A percentile compares a stretch with the other conserved stretches of the same genome.
These are phyloP conservation scores for Tolypocladium tundrense DNA, from an alignment of 2,329 filamentous ascomycete species.

Conservation along the genomic window DNA sequence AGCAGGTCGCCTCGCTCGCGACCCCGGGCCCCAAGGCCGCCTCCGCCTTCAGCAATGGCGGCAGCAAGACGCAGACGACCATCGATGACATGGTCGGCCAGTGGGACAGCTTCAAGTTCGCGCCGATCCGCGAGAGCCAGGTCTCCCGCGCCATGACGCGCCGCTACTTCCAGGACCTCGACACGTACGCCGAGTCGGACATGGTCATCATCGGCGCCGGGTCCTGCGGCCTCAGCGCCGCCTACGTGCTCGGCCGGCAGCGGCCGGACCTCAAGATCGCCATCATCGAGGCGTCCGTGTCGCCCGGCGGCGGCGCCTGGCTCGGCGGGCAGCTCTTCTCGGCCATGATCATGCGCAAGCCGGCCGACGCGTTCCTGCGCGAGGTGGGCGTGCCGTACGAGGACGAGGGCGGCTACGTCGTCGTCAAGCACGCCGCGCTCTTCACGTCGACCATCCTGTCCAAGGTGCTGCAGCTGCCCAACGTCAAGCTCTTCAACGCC, in stretches of 20 bases:
- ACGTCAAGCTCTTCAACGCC: slow-evolving; percentile 94
- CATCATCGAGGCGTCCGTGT: slow-evolving; percentile 79
- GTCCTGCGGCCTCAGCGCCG: slow-evolving; percentile 75
- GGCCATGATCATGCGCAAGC: slow-evolving; percentile 92
- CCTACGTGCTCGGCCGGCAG: slow-evolving; percentile 73
- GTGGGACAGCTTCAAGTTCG: slow-evolving; percentile 76
- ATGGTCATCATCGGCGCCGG: slow-evolving; percentile 89
- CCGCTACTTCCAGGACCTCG: slow-evolving; percentile 84
- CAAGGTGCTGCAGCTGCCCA: slow-evolving; percentile 74
- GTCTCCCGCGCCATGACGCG: slow-evolving; percentile 89
- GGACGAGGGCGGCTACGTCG: slow-evolving; percentile 79
- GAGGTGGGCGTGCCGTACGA: slow-evolving; percentile 80
- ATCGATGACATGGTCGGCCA: slow-evolving; percentile 59
- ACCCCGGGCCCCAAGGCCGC: slow-evolving; percentile 34
- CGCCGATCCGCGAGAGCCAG: slow-evolving; percentile 81
- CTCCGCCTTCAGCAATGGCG: slow-evolving; percentile 19
- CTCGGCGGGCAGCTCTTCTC: slow-evolving; percentile 89
- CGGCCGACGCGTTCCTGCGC: slow-evolving; percentile 72
- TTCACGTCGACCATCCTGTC: slow-evolving; percentile 84
- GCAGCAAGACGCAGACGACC: slow-evolving; percentile 30
- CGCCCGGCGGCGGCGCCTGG: slow-evolving; percentile 84
- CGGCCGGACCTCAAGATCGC: slow-evolving; percentile 87
- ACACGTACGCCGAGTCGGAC: slow-evolving; percentile 84
- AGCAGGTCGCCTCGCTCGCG: slow-evolving; percentile 35
- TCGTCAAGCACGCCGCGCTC: slow-evolving; percentile 87